These are phyloP conservation scores for Meira miltonrushii DNA, from an alignment of 1,284 basidiomycete species.

Conservation along the genomic window DNA sequence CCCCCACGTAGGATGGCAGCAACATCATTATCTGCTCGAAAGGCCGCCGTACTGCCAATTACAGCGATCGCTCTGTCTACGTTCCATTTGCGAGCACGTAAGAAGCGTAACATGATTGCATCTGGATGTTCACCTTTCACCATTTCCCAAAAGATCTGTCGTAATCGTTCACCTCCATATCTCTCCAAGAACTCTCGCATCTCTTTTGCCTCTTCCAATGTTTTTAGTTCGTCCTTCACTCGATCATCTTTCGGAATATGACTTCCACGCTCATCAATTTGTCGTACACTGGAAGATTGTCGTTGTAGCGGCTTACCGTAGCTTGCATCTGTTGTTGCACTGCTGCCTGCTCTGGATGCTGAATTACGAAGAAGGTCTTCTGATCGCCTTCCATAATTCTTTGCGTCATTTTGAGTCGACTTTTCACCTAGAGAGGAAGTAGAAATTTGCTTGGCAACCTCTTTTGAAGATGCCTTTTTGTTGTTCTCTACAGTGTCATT, in stretches of 20 bases:
- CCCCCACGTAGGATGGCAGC: conserved; percentile 28
- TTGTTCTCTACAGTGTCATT: not conserved
- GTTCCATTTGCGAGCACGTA: conserved; percentile 23
- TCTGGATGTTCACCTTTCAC: conserved; percentile 46
- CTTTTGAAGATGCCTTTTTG: not conserved
- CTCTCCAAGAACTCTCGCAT: conserved; percentile 37
- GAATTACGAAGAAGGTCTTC: not conserved
- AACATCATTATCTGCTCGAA: conserved; percentile 35
- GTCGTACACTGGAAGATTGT: not conserved
- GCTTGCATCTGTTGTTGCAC: no score
- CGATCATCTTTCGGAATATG: conserved; percentile 34
- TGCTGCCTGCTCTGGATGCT: not conserved
- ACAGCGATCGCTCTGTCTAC: conserved; percentile 34
- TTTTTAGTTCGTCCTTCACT: conserved; percentile 42
- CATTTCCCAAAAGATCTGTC: conserved; percentile 44
- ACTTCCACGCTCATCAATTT: conserved; percentile 6
- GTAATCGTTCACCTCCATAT: conserved; percentile 36
- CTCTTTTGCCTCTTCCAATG: conserved; percentile 44
- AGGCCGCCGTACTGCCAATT: conserved; percentile 30
- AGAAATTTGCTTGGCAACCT: not conserved
- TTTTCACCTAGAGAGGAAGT: conserved; percentile 15
- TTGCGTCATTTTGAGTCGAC: conserved; percentile 13
- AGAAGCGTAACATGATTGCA: conserved; percentile 25
- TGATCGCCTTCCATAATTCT: not conserved
- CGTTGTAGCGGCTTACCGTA: conserved; percentile 3